Percentiles rank a stretch among this genome's conserved stretches.
phyloP scores from a whole-genome alignment of 768 basidiomycete species.

The Xerocomellus amylosporus region DNA sequence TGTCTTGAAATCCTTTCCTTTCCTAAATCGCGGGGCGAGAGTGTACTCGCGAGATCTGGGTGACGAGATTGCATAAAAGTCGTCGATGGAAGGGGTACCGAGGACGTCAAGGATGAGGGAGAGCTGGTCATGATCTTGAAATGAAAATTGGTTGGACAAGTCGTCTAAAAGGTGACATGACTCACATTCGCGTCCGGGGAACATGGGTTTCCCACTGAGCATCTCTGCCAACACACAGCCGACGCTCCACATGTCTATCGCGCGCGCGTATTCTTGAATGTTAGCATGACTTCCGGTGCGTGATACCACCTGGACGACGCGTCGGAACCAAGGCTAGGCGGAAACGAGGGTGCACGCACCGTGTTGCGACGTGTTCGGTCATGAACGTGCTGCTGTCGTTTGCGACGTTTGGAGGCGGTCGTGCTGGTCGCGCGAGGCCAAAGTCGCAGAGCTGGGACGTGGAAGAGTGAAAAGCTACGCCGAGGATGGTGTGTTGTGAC shows the following conservation, averaged over 20 bases:
- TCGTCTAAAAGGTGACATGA: background rate
- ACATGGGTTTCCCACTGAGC: constrained; percentile 87
- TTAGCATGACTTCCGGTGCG: constrained; percentile 97
- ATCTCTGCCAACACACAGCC: constrained; percentile 90
- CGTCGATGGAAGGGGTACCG: constrained; percentile 86
- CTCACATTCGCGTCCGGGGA: constrained; percentile 90
- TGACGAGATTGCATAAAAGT: constrained; percentile 91
- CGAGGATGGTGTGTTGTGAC: constrained; percentile 13
- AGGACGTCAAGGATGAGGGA: constrained; percentile 93
- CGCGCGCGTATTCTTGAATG: constrained; percentile 91
- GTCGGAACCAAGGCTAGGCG: background rate
- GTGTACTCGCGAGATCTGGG: constrained; percentile 80
- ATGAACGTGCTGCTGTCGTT: constrained; percentile 79
- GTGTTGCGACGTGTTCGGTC: constrained; percentile 94
- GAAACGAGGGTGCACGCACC: constrained; percentile 40
- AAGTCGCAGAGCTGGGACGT: constrained; percentile 72
- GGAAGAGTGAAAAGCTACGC: background rate
- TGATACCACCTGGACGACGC: constrained; percentile 76
- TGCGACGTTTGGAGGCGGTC: constrained; percentile 69
- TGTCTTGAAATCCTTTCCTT: constrained; percentile 64
- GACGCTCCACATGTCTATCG: constrained; percentile 86
- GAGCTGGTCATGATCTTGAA: constrained; percentile 82
- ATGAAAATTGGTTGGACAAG: no score
- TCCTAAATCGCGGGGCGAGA: constrained; percentile 83
- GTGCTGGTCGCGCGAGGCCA: constrained; percentile 78